A percentile compares a stretch with the other conserved stretches of the same genome.
phyloP scores from a whole-genome alignment of 1,284 basidiomycete species.

The Agroathelia rolfsii region DNA sequence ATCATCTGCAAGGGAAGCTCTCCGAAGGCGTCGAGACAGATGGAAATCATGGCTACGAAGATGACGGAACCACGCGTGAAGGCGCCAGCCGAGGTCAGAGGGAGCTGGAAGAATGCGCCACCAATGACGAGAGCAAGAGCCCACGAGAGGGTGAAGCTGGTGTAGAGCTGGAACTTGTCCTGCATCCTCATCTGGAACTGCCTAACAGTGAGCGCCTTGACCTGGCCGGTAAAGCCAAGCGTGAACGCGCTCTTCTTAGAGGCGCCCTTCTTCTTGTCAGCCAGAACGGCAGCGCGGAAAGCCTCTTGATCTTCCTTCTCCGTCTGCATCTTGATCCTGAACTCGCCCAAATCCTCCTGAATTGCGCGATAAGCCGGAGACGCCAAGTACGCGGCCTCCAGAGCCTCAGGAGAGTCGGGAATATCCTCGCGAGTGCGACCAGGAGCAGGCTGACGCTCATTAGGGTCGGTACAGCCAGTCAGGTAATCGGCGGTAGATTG shows the following conservation, averaged over 20 bases:
- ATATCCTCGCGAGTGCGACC: slow-evolving; percentile 56
- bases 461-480: slow-evolving; percentile 72
- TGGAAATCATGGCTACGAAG: slow-evolving; percentile 66
- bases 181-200: slow-evolving; percentile 76
- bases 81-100: slow-evolving; percentile 65
- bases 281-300: slow-evolving; percentile 68
- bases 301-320: slow-evolving; percentile 61
- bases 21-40: slow-evolving; percentile 69
- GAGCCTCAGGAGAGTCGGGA: slow-evolving; percentile 62
- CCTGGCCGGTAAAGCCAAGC: slow-evolving; percentile 68
- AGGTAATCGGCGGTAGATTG: slow-evolving; percentile 65
- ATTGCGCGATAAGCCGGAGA: slow-evolving; percentile 45
- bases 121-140: slow-evolving; percentile 69
- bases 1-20: slow-evolving; percentile 69
- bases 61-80: slow-evolving; percentile 85
- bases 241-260: slow-evolving; percentile 84
- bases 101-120: slow-evolving; percentile 65
- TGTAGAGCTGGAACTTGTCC: slow-evolving; percentile 75
- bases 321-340: slow-evolving; percentile 53
- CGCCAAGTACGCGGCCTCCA: slow-evolving; percentile 60
- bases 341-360: slow-evolving; percentile 45
- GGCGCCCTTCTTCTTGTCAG: slow-evolving; percentile 78
- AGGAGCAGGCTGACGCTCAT: slow-evolving; percentile 77
- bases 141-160: slow-evolving; percentile 49
- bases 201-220: slow-evolving; percentile 60